phyloP scores from a whole-genome alignment of 2,329 filamentous ascomycete species.

The Fusarium tanahbumbuense region DNA sequence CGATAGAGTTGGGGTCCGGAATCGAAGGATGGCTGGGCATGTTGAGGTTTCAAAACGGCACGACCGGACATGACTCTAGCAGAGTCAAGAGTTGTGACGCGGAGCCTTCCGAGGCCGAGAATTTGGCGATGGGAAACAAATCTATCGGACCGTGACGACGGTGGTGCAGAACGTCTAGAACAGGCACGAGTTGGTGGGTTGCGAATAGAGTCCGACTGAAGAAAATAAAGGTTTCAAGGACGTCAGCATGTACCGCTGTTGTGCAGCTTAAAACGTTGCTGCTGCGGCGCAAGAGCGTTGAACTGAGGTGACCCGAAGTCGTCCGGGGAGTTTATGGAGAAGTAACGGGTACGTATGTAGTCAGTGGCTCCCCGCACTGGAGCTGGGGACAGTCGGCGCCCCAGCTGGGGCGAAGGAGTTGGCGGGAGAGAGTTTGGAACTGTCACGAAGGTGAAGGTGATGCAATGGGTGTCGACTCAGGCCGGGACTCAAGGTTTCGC shows the following conservation, averaged over 20 bases:
- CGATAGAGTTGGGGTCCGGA: constrained; percentile 44
- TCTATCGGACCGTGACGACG: constrained; percentile 11
- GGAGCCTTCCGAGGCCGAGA: constrained; percentile 35
- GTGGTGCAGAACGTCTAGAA: constrained; percentile 4
- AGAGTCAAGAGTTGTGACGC: constrained; percentile 25
- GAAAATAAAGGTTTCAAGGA: constrained; percentile 22
- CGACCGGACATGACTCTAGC: constrained; percentile 49
- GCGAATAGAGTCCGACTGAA: constrained; percentile 15
- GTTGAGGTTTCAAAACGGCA: constrained; percentile 46
- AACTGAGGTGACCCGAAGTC: constrained; percentile 34
- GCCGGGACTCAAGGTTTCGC: neutral
- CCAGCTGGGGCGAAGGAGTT: constrained; percentile 31
- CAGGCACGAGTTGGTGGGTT: constrained; percentile 1
- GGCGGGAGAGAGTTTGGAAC: constrained; percentile 25
- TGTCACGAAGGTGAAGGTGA: constrained; percentile 10
- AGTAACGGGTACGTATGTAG: constrained; percentile 40
- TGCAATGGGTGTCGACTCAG: constrained; percentile 14
- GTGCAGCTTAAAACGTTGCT: constrained; percentile 26
- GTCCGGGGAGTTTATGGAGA: constrained; percentile 41
- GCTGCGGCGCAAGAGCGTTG: constrained; percentile 37
- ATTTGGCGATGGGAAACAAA: constrained; percentile 24
- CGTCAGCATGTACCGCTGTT: constrained; percentile 22
- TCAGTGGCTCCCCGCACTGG: constrained; percentile 46
- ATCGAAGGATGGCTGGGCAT: constrained; percentile 48
- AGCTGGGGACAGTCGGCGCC: constrained; percentile 39